Evolutionary conservation across 2,329 filamentous ascomycete genomes (phyloP), one percentile per base, ranked within the genome.

Genomic region (Clonostachys chloroleuca): DNA sequence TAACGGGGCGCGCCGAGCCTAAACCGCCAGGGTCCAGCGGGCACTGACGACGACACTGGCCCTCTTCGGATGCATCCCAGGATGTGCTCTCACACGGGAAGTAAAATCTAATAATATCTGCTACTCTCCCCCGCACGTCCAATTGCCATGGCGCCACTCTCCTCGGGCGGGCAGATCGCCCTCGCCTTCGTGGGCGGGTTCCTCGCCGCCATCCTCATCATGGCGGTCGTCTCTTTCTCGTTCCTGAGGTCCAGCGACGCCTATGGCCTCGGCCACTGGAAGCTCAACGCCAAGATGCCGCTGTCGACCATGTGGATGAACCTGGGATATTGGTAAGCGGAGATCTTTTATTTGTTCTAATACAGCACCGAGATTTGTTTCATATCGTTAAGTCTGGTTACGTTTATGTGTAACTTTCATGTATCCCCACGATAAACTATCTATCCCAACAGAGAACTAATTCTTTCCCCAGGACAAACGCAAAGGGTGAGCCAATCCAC

Each of bases 271-370:
- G 73, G 77, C 16, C 79, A 82, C 65, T 80, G 76, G 51, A 71
- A 77, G 50, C 69, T 82, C 43, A 80, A 82, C 53, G 51, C 78
- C 18, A 60, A 67, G 16, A 56, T 75, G 2, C 71, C 73, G 2
- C 63, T 71, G 3, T 54, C 59, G 6, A 69, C 68, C n/a, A 78
- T 81, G 77, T 83, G 80, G 78, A 83, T 83, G 77, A 83, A 82
- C 48, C 73, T 83, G 63, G 80, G 79, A 1, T 82, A 77, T 50
- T 83, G 79, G 80, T 73, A 71, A 57, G 73, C 65, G 2, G 16
- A 2, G 8, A 5, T 14, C 17, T 13, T 13, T 12, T 40, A 20
- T 37, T 14, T 42, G 30, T n/a, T 36, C 18, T 37, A 4, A 44
- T 34, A 40, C 34, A 30, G 45, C 24, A 42, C 52, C 41, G 12